Conservation (phyloP, 179 eudicot genomes). For the Spinacia oleracea region DNA sequence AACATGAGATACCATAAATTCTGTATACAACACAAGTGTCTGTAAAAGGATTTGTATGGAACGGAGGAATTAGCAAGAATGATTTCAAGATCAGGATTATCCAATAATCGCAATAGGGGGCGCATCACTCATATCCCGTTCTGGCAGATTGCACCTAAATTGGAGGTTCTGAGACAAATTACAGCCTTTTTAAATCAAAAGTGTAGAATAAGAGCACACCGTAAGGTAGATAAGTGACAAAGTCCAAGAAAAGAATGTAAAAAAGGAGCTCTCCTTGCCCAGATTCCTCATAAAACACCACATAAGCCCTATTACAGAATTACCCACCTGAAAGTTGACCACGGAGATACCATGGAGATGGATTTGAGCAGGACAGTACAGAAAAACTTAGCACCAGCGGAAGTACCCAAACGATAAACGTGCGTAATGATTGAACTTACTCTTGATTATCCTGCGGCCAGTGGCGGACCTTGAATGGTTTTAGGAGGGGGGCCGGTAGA, state of each 20-base stretch:
- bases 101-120: not conserved
- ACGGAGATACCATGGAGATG: not conserved
- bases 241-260: not conserved
- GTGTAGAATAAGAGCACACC: not conserved
- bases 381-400: not conserved
- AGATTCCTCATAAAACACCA: not conserved
- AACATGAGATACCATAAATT: not conserved
- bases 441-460: not conserved
- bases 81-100: not conserved
- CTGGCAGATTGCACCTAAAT: not conserved
- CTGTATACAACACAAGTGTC: not conserved
- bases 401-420: not conserved
- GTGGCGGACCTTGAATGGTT: too few species aligned
- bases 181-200: not conserved
- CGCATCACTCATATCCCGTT: not conserved
- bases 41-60: not conserved
- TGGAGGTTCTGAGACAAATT: not conserved
- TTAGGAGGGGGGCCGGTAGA: too few species aligned
- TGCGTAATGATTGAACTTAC: not conserved
- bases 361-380: not conserved
- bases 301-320: not conserved
- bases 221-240: not conserved
- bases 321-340: conserved; percentile 1
- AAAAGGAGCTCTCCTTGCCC: not conserved
- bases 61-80: not conserved